Base-by-base conservation (phyloP, 2,329 filamentous ascomycete genomes). In the Aquanectria penicillioides region DNA sequence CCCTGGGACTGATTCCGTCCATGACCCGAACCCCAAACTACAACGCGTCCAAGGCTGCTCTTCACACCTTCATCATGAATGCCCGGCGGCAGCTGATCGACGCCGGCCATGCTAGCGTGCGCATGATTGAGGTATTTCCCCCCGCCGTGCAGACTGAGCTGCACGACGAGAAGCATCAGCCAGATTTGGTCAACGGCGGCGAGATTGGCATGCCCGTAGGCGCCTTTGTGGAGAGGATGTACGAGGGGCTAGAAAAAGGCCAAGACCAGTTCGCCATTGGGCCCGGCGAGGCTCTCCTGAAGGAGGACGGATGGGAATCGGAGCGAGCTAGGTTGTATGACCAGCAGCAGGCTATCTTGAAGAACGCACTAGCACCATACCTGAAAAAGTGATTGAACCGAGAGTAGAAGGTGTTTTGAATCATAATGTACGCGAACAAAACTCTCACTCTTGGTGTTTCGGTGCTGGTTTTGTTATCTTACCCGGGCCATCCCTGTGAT, bases 151-250 rank as follows among this genome's bases (percentile, higher is more conserved):
- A 73, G 58, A 70, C 70, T 0, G 69, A 71, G 57, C n/a, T 69
- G 20, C 69, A 70, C 5, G 69, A 70, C 18, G 65, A 67, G 43
- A 62, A 60, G 9, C 67, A 70, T 23, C 69, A 70, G 29, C 63
- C 69, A 46, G 68, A 69, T 49, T 44, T 69, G 13, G 53, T 68
- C 6, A 61, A 70, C 2, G 70, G 70, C 0, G 64, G 68, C 4
- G 52, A 68, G 17, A 73, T 78, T 40, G 77, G 77, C 0, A 77
- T 78, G 62, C 71, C 75, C 1, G 62, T 79, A 29, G 71, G 20
- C 1, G 69, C 77, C 22, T 86, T 81, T 62, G 74, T 73, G 2
- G 74, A 83, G 1, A 77, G 79, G 10, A 69, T 69, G 65, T 63
- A 60, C 10, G 57, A 64, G 11, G 67, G 69, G 2, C 48, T 71